phyloP scores from a whole-genome alignment of 2,329 filamentous ascomycete species.

The Emmonsia crescens region DNA sequence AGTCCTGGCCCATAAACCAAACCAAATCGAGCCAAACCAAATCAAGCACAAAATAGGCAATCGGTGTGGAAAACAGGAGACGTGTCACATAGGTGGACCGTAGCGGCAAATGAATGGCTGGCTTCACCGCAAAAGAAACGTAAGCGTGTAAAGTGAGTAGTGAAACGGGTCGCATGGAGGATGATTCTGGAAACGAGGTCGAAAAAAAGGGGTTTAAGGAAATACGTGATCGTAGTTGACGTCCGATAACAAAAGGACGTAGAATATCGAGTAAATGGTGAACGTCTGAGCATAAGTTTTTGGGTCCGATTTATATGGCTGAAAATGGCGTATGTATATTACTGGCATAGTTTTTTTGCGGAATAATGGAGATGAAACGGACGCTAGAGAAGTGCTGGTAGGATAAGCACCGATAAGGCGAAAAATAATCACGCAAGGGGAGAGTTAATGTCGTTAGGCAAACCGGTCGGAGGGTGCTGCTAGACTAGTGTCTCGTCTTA shows the following conservation, averaged over 20 bases:
- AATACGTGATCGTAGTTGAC: not conserved
- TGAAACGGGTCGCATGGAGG: not conserved
- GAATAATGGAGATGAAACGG: not conserved
- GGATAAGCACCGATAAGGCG: not conserved
- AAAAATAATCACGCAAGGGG: not conserved
- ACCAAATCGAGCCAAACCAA: not conserved
- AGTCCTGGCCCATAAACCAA: not conserved
- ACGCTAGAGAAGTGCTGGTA: not conserved
- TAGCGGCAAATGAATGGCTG: not conserved
- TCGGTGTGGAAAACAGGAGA: not conserved
- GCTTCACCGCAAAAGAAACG: not conserved
- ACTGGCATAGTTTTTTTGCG: not conserved
- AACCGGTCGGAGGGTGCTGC: not conserved
- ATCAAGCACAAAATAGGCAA: too few relatives aligned
- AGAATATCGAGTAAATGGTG: not conserved
- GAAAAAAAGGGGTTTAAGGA: not conserved
- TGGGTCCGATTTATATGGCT: not conserved
- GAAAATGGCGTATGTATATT: not conserved
- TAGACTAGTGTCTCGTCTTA: not conserved
- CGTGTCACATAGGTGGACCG: not conserved
- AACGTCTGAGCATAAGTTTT: not conserved
- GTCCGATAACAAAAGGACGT: not conserved
- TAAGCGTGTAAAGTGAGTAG: not conserved
- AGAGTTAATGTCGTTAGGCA: not conserved
- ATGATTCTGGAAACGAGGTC: not conserved